These are phyloP conservation scores for Exsudoporus frostii DNA, from an alignment of 768 basidiomycete species.

Conservation along the genomic window DNA sequence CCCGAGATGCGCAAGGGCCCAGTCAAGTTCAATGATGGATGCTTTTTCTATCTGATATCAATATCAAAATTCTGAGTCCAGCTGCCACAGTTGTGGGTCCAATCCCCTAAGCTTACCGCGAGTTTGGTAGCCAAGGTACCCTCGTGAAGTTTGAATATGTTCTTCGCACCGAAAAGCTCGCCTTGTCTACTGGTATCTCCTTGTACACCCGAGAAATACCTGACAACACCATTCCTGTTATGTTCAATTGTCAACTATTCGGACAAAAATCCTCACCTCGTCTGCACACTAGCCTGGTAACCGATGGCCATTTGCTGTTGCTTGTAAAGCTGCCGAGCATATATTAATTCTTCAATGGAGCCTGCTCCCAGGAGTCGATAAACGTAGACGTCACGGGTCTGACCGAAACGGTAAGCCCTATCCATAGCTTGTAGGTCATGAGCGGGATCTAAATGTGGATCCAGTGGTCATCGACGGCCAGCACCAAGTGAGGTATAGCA, in stretches of 20 bases:
- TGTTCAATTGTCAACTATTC: background rate
- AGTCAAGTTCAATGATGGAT: constrained; percentile 69
- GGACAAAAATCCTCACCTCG: constrained; percentile 46
- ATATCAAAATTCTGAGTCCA: background rate
- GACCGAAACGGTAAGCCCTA: constrained; percentile 81
- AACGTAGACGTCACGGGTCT: constrained; percentile 80
- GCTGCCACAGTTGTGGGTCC: background rate
- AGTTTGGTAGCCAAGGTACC: constrained; percentile 67
- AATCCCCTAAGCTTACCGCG: constrained; percentile 44
- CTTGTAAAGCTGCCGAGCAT: constrained; percentile 88
- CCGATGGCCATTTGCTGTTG: constrained; percentile 93
- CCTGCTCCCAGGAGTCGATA: constrained; percentile 84
- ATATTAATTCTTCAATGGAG: constrained; percentile 84
- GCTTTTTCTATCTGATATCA: constrained; percentile 72
- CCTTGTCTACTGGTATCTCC: constrained; percentile 72
- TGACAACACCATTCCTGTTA: constrained; percentile 23
- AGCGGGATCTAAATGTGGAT: constrained; percentile 71
- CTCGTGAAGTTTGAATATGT: constrained; percentile 80
- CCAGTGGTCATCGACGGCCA: background rate
- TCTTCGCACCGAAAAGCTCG: constrained; percentile 82
- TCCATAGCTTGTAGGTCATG: constrained; percentile 95
- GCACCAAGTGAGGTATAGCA: constrained; percentile 1
- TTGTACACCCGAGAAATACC: constrained; percentile 81
- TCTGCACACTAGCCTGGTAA: constrained; percentile 80
- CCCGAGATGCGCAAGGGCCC: constrained; percentile 73